phyloP scores from a whole-genome alignment of 2,329 filamentous ascomycete genomes.

The Trichoderma sp. region DNA sequence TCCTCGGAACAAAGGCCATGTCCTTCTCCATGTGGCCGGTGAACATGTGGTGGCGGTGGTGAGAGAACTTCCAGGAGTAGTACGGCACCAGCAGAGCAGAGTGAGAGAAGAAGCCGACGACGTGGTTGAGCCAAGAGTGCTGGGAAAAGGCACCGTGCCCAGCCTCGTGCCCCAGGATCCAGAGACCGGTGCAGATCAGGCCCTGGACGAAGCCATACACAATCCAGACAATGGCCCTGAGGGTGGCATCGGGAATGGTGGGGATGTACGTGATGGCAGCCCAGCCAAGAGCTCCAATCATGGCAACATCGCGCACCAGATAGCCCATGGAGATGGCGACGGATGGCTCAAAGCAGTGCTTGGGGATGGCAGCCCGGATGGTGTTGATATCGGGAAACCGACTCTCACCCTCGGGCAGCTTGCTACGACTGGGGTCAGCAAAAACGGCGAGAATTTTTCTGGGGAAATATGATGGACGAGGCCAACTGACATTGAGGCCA shows the following conservation, averaged over 20 bases:
- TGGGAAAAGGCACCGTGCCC: slow-evolving; percentile 67
- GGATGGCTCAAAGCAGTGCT: slow-evolving; percentile 55
- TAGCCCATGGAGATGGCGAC: slow-evolving; percentile 35
- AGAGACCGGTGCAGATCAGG: slow-evolving; percentile 63
- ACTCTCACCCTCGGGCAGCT: slow-evolving; percentile 13
- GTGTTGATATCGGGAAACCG: slow-evolving; percentile 19
- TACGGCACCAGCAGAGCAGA: slow-evolving; percentile 65
- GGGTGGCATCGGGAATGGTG: slow-evolving; percentile 39
- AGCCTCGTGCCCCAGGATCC: slow-evolving; percentile 69
- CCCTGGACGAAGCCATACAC: slow-evolving; percentile 63
- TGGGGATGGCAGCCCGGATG: slow-evolving; percentile 47
- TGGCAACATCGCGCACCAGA: slow-evolving; percentile 52
- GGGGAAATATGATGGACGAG: neutral
- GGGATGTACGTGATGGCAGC: slow-evolving; percentile 54
- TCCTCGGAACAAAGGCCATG: slow-evolving; percentile 14
- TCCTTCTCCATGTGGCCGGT: slow-evolving; percentile 62
- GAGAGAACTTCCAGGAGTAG: slow-evolving; percentile 70
- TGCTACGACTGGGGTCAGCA: slow-evolving; percentile 9
- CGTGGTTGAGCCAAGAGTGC: slow-evolving; percentile 54
- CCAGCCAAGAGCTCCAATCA: slow-evolving; percentile 48
- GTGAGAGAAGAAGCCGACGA: slow-evolving; percentile 63
- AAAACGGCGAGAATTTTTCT: neutral
- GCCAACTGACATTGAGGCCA: slow-evolving; percentile 12
- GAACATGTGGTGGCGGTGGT: slow-evolving; percentile 66
- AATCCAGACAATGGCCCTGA: slow-evolving; percentile 24